Evolutionary conservation across 208 protist species (phyloP).

Genomic region (Leishmania martiniquensis): DNA sequence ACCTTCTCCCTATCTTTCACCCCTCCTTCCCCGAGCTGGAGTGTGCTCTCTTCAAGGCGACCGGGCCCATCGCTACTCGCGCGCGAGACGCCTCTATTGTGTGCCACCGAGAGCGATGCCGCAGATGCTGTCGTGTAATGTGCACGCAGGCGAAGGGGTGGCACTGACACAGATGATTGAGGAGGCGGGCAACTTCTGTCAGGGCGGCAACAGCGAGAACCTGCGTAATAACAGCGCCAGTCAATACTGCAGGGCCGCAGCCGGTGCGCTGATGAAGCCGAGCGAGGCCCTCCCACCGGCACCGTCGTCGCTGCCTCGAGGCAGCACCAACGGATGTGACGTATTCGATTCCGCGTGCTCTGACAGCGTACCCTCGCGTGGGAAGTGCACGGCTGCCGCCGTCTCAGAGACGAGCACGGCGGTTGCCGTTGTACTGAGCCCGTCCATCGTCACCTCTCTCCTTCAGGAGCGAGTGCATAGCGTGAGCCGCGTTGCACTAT

Average conservation of each 20-base stretch:
- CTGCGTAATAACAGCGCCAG: not conserved
- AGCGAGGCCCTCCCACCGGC: not conserved
- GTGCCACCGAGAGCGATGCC: not conserved
- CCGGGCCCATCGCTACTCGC: not conserved
- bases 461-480: too few relatives aligned
- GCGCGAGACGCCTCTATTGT: not conserved
- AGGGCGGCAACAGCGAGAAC: not conserved
- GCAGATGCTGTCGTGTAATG: not conserved
- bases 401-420: not conserved
- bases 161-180: not conserved
- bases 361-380: not conserved
- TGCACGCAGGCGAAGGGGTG: not conserved
- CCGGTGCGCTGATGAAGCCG: not conserved
- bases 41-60: not conserved
- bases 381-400: not conserved
- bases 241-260: not conserved
- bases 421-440: not conserved
- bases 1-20: not conserved
- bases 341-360: not conserved
- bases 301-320: not conserved
- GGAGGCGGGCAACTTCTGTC: not conserved
- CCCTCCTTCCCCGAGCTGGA: not conserved
- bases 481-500: not conserved
- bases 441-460: not conserved
- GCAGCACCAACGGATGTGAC: not conserved